Base-by-base conservation (phyloP, 208 protist genomes). In the Jaenimonas drosophilae region DNA sequence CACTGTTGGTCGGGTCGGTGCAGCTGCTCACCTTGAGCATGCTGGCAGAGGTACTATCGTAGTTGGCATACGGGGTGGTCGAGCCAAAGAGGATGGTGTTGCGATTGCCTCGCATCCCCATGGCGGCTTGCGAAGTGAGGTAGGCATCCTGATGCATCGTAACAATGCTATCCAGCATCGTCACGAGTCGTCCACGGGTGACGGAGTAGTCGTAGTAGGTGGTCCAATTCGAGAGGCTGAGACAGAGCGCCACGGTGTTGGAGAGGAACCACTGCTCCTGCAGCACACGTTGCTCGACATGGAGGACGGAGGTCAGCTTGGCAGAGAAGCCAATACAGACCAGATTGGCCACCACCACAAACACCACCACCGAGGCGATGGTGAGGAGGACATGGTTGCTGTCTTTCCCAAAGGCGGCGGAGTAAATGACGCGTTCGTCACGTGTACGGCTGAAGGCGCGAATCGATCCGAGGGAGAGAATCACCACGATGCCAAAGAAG, bases 401-500 rank as follows among this genome's bases (percentile, higher is more conserved):
- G 43, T 41, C 16, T 11, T 7, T 17, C 9, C 11, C 12, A 28
- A 53, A 58, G 39, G 21, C 43, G n/a, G 43, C 43, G 28, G 17
- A 14, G 29, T 58, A 49, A 7, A 58, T 14, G 12, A 42, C 27
- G 11, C 29, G 29, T 43, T 58, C 51, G 26, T 53, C 26, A 11
- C 40, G 19, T 5, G 51, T 53, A 6, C 29, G 5, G 43, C 16
- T 42, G 43, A 53, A 58, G 51, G 20, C 20, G 6, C 26, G 21
- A 19, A 58, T 30, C 12, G 51, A 58, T 7, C 16, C 12, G 6
- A 52, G 11, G 9, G 43, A 25, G 16, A 58, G 27, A 23, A 25
- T 53, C 6, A 50, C 17, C 5, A 53, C 7, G 7, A 53, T 30
- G 7, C 25, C n/a, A 7, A 36, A 17, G 12, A 58, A 16, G 21